A percentile compares a stretch with the other conserved stretches of the same genome.
Evolutionary conservation across 176 grass and related monocot genomes (phyloP).

Genomic region (Avena insularis): DNA sequence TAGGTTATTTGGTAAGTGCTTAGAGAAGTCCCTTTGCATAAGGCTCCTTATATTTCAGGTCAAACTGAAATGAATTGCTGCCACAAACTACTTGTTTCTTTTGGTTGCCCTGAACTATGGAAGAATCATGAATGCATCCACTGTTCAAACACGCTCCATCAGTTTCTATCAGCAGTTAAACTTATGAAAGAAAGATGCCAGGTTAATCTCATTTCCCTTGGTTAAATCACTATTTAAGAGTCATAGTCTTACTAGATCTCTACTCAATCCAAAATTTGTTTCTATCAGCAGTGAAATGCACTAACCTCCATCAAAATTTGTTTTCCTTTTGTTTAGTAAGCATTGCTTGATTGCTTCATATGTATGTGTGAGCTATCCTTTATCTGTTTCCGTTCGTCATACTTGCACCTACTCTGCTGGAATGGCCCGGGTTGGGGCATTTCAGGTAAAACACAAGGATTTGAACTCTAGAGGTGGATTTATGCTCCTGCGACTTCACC

Average conservation of each 20-base stretch:
- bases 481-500: too few relatives aligned
- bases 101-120: background rate
- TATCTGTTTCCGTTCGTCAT: too few relatives aligned
- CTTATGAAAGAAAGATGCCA: background rate
- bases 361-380: too few relatives aligned
- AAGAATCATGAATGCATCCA: slow-evolving; percentile 24
- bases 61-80: slow-evolving; percentile 12
- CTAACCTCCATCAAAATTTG: too few relatives aligned
- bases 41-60: slow-evolving; percentile 97
- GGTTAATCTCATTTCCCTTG: background rate
- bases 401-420: too few relatives aligned
- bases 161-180: background rate
- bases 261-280: too few relatives aligned
- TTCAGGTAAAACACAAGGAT: too few relatives aligned
- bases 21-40: slow-evolving; percentile 85
- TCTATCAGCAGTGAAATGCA: too few relatives aligned
- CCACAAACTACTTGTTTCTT: background rate
- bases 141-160: slow-evolving; percentile 9
- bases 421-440: too few relatives aligned
- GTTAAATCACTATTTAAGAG: slow-evolving; percentile 35
- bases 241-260: background rate
- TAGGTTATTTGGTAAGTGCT: slow-evolving; percentile 86
- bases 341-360: too few relatives aligned
- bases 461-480: too few relatives aligned
- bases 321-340: too few relatives aligned